Conservation (phyloP, 768 basidiomycete species). For the Pulveroboletus sp. region DNA sequence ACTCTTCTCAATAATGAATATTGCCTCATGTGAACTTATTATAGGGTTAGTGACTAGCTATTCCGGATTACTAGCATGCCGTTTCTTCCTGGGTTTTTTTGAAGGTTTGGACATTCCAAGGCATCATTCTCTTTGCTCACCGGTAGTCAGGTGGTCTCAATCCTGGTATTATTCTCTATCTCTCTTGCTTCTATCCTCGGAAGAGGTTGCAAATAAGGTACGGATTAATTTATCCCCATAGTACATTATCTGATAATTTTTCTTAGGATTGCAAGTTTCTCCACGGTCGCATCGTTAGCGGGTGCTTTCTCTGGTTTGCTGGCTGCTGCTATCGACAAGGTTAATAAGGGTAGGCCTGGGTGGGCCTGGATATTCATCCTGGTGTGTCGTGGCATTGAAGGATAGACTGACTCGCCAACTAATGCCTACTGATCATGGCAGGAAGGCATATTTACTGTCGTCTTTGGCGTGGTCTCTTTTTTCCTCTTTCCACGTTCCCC, state of each 20-base stretch:
- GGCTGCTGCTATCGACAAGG: slow-evolving; percentile 53
- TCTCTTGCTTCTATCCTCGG: slow-evolving; percentile 46
- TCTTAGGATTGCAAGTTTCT: slow-evolving; percentile 37
- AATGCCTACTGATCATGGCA: slow-evolving; percentile 5
- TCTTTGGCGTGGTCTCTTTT: slow-evolving; percentile 50
- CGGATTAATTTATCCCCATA: background rate
- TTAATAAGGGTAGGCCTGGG: slow-evolving; percentile 46
- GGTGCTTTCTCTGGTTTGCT: slow-evolving; percentile 63
- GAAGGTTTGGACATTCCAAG: no score
- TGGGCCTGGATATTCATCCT: slow-evolving; percentile 63
- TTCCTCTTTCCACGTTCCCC: slow-evolving; percentile 46
- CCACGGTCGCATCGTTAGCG: slow-evolving; percentile 46
- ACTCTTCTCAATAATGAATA: no score
- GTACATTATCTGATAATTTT: slow-evolving; percentile 1
- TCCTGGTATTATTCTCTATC: slow-evolving; percentile 41
- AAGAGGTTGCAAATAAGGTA: slow-evolving; percentile 23
- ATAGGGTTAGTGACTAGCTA: no score
- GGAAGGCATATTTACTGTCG: slow-evolving; percentile 61
- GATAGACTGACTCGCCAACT: background rate
- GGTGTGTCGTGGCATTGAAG: slow-evolving; percentile 21
- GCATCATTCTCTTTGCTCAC: no score
- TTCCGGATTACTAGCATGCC: no score
- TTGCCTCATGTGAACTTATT: no score
- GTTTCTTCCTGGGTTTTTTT: no score
- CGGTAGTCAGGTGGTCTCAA: no score